phyloP scores from a whole-genome alignment of 2,329 filamentous ascomycete genomes.

The Ampelomyces quisqualis region DNA sequence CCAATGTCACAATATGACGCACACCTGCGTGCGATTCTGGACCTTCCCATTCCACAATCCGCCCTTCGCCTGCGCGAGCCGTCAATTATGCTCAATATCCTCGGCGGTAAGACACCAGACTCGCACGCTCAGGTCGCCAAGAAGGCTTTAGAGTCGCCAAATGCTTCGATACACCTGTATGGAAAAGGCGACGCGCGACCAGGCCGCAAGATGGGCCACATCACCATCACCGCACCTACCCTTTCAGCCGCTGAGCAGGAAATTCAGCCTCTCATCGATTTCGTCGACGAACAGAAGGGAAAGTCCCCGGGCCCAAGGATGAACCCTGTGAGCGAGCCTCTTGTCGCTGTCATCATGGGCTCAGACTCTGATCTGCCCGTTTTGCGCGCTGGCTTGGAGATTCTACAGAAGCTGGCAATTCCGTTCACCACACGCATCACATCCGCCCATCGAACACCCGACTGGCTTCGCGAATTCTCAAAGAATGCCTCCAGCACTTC shows the following conservation, averaged over 20 bases:
- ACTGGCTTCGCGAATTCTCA: conserved; percentile 51
- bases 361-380: conserved; percentile 75
- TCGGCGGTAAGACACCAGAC: conserved; percentile 66
- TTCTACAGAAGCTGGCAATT: conserved; percentile 69
- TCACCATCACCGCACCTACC: conserved; percentile 73
- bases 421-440: conserved; percentile 74
- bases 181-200: conserved; percentile 82
- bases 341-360: conserved; percentile 80
- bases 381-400: conserved; percentile 64
- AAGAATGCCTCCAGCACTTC: conserved; percentile 41
- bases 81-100: conserved; percentile 77
- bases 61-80: conserved; percentile 60
- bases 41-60: conserved; percentile 56
- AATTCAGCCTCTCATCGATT: conserved; percentile 68
- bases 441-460: conserved; percentile 62
- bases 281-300: conserved; percentile 58
- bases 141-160: conserved; percentile 58
- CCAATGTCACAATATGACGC: conserved; percentile 89
- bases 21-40: conserved; percentile 81
- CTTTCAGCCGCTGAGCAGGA: conserved; percentile 68
- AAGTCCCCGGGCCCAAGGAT: conserved; percentile 29
- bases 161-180: conserved; percentile 78
- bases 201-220: conserved; percentile 91
- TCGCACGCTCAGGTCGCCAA: conserved; percentile 63
- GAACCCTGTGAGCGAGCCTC: conserved; percentile 44